These are phyloP conservation scores for Aspergillus calidoustus DNA, from an alignment of 2,329 filamentous ascomycete species.

Conservation along the genomic window DNA sequence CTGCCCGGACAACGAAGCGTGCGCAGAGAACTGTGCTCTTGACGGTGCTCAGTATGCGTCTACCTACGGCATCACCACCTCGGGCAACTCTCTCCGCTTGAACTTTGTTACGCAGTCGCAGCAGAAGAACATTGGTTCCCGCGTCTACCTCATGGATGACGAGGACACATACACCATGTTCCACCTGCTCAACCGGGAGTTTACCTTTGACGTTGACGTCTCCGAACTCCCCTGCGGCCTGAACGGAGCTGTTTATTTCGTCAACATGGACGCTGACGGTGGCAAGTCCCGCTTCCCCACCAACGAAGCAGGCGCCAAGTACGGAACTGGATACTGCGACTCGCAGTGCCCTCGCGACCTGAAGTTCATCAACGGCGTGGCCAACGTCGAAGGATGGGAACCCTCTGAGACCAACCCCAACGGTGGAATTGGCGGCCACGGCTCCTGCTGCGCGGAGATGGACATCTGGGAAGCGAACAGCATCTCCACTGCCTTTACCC, in stretches of 20 bases:
- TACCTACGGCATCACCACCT: constrained; percentile 59
- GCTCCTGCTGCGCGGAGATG: constrained; percentile 71
- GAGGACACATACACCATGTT: constrained; percentile 69
- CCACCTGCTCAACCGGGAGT: constrained; percentile 68
- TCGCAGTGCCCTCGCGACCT: constrained; percentile 60
- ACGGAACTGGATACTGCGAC: constrained; percentile 69
- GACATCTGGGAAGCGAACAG: constrained; percentile 74
- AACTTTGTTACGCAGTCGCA: constrained; percentile 50
- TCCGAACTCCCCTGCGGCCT: constrained; percentile 70
- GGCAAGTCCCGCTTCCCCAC: constrained; percentile 56
- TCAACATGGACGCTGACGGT: constrained; percentile 65
- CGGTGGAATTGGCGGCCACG: constrained; percentile 57
- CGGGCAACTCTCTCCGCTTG: constrained; percentile 54
- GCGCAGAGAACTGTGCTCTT: constrained; percentile 61
- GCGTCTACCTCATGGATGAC: constrained; percentile 68
- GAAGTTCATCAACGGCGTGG: constrained; percentile 53
- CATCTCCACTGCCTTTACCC: constrained; percentile 67
- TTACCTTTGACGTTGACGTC: constrained; percentile 74
- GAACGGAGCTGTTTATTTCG: constrained; percentile 72
- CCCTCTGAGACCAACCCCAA: constrained; percentile 59
- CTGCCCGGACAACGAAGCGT: constrained; percentile 55
- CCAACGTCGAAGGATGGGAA: constrained; percentile 60
- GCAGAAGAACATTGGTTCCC: constrained; percentile 50
- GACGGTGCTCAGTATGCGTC: constrained; percentile 60
- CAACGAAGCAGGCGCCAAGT: constrained; percentile 63